Base-by-base conservation (phyloP, 352 stramenopile species). In the Phytophthora sp. region DNA sequence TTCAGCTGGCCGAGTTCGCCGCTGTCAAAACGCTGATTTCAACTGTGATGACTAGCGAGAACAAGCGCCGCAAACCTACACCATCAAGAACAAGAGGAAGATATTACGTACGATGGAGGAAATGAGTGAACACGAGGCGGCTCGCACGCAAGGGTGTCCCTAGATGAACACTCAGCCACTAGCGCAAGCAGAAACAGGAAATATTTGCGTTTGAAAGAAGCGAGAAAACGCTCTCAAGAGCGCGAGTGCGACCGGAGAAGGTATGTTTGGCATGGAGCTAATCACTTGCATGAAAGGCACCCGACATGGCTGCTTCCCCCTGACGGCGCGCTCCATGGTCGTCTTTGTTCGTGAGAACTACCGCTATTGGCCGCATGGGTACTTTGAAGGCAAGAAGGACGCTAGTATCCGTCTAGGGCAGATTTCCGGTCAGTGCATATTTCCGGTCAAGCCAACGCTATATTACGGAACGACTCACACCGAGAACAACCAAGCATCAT, bases 261-360 rank as follows among this genome's bases (percentile, higher is more conserved):
- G 8, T 67, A 11, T 41, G 39, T 5, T 61, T 61, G 56, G 21
- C 12, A 27, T 27, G 13, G 24, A 61, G 38, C 42, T 67, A 4
- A 13, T 61, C 1, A 61, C 50, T 1, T 57, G 42, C 23, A 60
- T 60, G n/a, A n/a, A n/a, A n/a, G n/a, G n/a, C n/a, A n/a, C n/a
- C n/a, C n/a, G n/a, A n/a, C n/a, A n/a, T n/a, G 39, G 29, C 8
- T 24, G 20, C 24, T n/a, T 39, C 35, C 18, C 33, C 7, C 49
- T 66, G 1, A 60, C 31, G 5, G 39, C 30, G 5, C 42, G 30
- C 1, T 39, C 3, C 2, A 60, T 66, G 39, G 13, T 41, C 1
- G 23, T 6, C 16, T 66, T 36, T n/a, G 38, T 66, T 2, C 47
- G 29, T 5, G 36, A 56, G 2, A 4, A 60, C 3, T 47, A 66